phyloP scores from a whole-genome alignment of 306 rosid species.

The Purshia tridentata region DNA sequence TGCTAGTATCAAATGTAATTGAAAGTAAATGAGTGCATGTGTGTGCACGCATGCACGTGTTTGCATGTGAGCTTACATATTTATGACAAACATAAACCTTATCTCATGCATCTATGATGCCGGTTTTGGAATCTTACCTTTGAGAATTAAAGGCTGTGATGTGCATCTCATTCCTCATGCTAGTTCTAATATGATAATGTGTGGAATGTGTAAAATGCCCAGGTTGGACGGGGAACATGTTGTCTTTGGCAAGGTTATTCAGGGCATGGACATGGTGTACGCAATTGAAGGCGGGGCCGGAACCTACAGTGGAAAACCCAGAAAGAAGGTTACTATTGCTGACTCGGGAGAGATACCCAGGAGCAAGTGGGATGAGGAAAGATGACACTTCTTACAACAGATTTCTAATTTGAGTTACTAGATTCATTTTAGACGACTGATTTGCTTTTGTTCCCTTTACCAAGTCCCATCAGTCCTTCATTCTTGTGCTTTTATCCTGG shows the following conservation, averaged over 20 bases:
- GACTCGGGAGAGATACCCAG: slow-evolving; percentile 74
- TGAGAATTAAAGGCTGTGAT: background rate
- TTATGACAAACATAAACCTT: background rate
- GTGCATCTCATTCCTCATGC: background rate
- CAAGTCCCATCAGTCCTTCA: slow-evolving; percentile 11
- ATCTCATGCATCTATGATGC: background rate
- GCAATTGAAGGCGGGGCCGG: slow-evolving; percentile 88
- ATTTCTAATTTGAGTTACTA: slow-evolving; percentile 23
- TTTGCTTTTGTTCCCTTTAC: slow-evolving; percentile 22
- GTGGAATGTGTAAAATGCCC: slow-evolving; percentile 7
- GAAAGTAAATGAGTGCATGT: background rate
- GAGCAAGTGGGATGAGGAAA: slow-evolving; percentile 65
- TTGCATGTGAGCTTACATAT: background rate
- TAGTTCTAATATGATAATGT: slow-evolving; percentile 8
- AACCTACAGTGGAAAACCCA: slow-evolving; percentile 76
- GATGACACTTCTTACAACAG: slow-evolving; percentile 27
- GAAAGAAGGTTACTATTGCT: slow-evolving; percentile 70
- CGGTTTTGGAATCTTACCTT: background rate
- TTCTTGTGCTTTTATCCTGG: slow-evolving; percentile 15
- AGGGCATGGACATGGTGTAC: slow-evolving; percentile 81
- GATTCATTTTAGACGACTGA: slow-evolving; percentile 17
- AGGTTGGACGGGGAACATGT: slow-evolving; percentile 93
- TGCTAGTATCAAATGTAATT: background rate
- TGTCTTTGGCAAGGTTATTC: slow-evolving; percentile 73
- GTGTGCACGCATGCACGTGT: background rate